Evolutionary conservation across 139 green algal genomes (phyloP).

Genomic region (Zygnema circumcarinatum): DNA sequence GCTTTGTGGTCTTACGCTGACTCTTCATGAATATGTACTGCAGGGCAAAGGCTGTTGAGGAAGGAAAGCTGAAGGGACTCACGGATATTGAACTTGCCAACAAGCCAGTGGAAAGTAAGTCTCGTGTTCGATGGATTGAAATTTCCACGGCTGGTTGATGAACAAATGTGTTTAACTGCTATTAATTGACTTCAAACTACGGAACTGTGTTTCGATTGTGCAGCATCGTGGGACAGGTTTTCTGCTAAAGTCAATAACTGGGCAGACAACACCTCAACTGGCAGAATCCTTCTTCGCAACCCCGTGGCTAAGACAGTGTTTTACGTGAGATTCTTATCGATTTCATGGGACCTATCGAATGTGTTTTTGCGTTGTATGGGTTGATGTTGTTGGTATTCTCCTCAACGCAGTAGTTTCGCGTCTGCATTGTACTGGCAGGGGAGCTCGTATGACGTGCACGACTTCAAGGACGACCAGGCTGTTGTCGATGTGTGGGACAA

Average conservation of each 20-base stretch:
- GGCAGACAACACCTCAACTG: neutral
- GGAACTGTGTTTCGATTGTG: too few relatives aligned
- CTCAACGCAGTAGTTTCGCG: neutral
- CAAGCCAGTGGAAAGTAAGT: too few relatives aligned
- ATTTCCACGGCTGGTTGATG: too few relatives aligned
- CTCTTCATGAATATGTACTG: too few relatives aligned
- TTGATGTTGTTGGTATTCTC: neutral
- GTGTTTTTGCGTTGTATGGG: slow-evolving; percentile 11
- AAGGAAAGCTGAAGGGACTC: neutral
- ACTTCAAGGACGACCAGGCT: slow-evolving; percentile 2
- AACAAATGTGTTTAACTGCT: too few relatives aligned
- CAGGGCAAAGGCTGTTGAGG: neutral
- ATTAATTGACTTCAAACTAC: too few relatives aligned
- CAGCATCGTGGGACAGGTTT: too few relatives aligned
- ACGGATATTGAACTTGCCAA: neutral
- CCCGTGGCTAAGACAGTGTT: neutral
- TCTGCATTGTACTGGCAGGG: too few relatives aligned
- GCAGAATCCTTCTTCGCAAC: neutral
- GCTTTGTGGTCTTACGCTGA: too few relatives aligned
- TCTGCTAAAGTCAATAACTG: slow-evolving; percentile 4
- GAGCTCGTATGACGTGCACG: neutral
- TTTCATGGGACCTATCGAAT: too few relatives aligned
- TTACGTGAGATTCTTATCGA: neutral
- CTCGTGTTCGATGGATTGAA: too few relatives aligned
- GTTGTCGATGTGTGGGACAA: slow-evolving; percentile 7